Evolutionary conservation across 2,329 filamentous ascomycete genomes (phyloP).

Genomic region (Colletotrichum tofieldiae): DNA sequence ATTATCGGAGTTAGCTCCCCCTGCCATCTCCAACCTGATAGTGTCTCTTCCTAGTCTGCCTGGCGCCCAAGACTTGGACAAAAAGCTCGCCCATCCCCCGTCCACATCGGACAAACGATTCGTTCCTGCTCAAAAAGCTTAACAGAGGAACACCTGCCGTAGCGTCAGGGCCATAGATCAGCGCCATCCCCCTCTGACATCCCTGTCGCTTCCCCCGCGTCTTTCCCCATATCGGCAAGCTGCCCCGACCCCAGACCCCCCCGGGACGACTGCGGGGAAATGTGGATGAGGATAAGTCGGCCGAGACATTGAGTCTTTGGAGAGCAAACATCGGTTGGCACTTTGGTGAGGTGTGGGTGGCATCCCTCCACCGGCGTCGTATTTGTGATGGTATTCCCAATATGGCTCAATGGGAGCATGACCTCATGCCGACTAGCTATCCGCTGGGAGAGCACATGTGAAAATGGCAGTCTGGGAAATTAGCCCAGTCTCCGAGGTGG

Average conservation of each 20-base stretch:
- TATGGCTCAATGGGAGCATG: slow-evolving; percentile 13
- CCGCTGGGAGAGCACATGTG: slow-evolving; percentile 27
- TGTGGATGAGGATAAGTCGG: slow-evolving; percentile 14
- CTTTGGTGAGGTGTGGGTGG: slow-evolving; percentile 27
- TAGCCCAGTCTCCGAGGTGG: slow-evolving; percentile 11
- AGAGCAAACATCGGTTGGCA: neutral
- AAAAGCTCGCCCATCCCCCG: slow-evolving; percentile 2
- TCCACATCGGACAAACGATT: slow-evolving; percentile 27
- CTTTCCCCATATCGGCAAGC: slow-evolving; percentile 39
- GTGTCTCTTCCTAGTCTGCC: neutral
- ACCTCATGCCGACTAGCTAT: slow-evolving; percentile 35
- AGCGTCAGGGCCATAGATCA: slow-evolving; percentile 34
- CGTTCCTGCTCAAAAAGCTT: slow-evolving; percentile 29
- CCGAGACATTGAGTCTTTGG: neutral
- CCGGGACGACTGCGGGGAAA: slow-evolving; percentile 32
- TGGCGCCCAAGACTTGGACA: slow-evolving; percentile 5
- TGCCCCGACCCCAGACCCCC: slow-evolving; percentile 21
- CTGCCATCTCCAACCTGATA: slow-evolving; percentile 4
- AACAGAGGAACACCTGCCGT: slow-evolving; percentile 28
- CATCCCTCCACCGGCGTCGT: slow-evolving; percentile 33
- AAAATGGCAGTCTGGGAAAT: neutral
- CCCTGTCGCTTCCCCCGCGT: slow-evolving; percentile 39
- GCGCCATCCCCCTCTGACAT: slow-evolving; percentile 8
- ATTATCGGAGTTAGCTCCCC: slow-evolving; percentile 21
- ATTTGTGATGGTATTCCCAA: slow-evolving; percentile 32